Evolutionary conservation across 2,329 filamentous ascomycete genomes (phyloP), one percentile per base, ranked within the genome.

Genomic region (Microsporum ferrugineum): DNA sequence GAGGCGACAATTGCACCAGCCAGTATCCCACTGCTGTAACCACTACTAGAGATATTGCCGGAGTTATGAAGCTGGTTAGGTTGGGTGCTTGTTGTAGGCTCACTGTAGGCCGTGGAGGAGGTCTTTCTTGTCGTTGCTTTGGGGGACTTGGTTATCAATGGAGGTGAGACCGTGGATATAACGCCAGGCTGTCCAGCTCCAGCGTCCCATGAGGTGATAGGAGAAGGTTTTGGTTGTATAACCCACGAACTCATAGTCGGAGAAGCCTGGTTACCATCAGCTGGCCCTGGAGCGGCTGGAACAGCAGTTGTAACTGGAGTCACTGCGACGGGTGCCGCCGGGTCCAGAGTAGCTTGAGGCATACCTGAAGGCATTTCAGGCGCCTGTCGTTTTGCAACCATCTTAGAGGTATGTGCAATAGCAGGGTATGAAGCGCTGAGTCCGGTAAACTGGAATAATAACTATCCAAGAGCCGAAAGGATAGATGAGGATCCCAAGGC

Each of bases 1-100:
- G 65, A 65, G 1, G 69, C 70, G 8, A 70, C 65, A 56, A 70
- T 64, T 0, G 66, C 66, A 1, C 70, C 68, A 10, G 67, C 68
- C 38, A 71, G 63, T 36, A 29, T 6, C 10, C 41, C 39, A 36
- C 33, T 51, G 29, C 53, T 58, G 14, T 23, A n/a, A 29, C 60
- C 60, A n/a, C 23, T 36, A 17, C 39, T 29, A 36, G 31, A 45
- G 7, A 5, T 34, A 6, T 57, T 34, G 34, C 29, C n/a, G 27
- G 31, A 45, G 7, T 6, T 36, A n/a, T 56, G 56, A 17, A 59
- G 12, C 56, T 53, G 63, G 45, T 36, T 56, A 43, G 47, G 53
- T 58, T 53, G 7, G 5, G 23, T 34, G n/a, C 60, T 58, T 6
- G 27, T 51, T 49, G 36, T 58, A 58, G 56, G 8, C 5, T 2